Conservation (phyloP, 768 basidiomycete species). For the Mycena galopus region DNA sequence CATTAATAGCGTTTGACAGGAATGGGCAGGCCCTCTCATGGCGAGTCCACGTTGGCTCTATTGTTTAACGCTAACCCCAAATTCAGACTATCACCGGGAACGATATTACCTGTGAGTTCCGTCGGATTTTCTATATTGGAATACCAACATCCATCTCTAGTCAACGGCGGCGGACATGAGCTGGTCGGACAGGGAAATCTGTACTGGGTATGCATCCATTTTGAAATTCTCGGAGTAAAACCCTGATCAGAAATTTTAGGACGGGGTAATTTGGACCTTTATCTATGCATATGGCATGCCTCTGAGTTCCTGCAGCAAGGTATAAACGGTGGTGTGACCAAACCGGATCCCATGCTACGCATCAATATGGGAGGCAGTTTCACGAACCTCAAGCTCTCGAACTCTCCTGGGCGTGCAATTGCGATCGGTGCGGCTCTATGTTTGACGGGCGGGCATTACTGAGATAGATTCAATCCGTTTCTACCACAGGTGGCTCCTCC, state of each 20-base stretch:
- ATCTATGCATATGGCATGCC: too few species aligned
- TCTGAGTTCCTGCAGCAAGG: constrained; percentile 20
- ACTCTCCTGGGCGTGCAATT: constrained; percentile 35
- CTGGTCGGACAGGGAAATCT: constrained; percentile 33
- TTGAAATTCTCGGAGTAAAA: background rate
- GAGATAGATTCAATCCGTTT: background rate
- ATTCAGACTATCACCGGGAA: constrained; percentile 33
- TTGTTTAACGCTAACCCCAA: background rate
- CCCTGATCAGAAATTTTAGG: constrained; percentile 7
- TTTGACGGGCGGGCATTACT: too few species aligned
- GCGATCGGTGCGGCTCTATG: constrained; percentile 9
- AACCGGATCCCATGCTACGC: constrained; percentile 37
- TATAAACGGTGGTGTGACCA: constrained; percentile 33
- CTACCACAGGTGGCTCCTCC: constrained; percentile 28
- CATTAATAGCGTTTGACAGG: background rate
- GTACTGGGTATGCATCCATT: constrained; percentile 30
- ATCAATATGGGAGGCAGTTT: constrained; percentile 40
- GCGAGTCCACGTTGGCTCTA: background rate
- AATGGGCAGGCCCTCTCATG: constrained; percentile 37
- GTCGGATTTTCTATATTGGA: background rate
- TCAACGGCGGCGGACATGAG: constrained; percentile 33
- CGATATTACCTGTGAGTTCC: constrained; percentile 33
- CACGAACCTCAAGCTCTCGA: constrained; percentile 32
- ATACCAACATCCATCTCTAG: background rate
- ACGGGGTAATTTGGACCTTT: constrained; percentile 12